Conservation (phyloP, 768 basidiomycete species). For the Hebeloma cylindrosporum region DNA sequence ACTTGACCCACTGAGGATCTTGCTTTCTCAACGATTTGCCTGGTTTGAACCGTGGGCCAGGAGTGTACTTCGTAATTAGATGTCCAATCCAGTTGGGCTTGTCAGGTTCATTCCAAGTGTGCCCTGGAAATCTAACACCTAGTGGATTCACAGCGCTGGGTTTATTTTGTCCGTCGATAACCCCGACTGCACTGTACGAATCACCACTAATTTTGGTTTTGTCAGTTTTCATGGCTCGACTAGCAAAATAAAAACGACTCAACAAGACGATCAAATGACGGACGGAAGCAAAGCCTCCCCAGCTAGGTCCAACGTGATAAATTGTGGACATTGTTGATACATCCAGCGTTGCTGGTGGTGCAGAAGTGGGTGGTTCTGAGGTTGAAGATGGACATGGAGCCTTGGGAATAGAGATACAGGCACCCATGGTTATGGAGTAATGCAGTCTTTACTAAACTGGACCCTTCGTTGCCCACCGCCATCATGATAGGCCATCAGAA, state of each 20-base stretch:
- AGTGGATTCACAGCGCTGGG: constrained; percentile 47
- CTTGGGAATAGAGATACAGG: background rate
- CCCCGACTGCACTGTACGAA: constrained; percentile 53
- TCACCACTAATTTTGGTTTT: no score
- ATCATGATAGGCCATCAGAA: no score
- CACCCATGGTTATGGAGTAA: no score
- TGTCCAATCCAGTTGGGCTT: constrained; percentile 65
- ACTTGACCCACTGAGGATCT: constrained; percentile 28
- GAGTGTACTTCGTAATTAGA: constrained; percentile 45
- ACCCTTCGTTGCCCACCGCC: no score
- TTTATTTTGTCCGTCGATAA: constrained; percentile 16
- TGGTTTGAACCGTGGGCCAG: constrained; percentile 32
- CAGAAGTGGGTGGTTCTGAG: no score
- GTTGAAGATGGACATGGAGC: background rate
- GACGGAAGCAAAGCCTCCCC: constrained; percentile 45
- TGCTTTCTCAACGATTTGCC: constrained; percentile 19
- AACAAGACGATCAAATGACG: constrained; percentile 55
- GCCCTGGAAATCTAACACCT: constrained; percentile 50
- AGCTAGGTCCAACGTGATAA: constrained; percentile 28
- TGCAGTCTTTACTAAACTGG: no score
- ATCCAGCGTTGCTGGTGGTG: no score
- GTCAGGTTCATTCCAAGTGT: constrained; percentile 45
- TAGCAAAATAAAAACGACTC: background rate
- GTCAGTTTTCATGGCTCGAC: background rate
- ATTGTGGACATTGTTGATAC: constrained; percentile 20